These are phyloP conservation scores for Daldinia grandis DNA, from an alignment of 495 filamentous ascomycete species.

Conservation along the genomic window DNA sequence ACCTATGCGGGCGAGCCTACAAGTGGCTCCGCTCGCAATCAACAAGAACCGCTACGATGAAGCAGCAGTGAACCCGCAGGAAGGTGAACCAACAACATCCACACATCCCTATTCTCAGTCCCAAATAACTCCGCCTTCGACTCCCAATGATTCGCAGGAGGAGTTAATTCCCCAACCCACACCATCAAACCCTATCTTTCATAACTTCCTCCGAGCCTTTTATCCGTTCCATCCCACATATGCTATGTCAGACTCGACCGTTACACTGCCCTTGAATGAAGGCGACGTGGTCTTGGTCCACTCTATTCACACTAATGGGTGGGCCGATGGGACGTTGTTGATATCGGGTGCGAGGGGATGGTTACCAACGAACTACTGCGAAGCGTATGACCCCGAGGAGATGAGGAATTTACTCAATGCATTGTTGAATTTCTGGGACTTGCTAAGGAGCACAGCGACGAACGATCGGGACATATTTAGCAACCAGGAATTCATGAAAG, in stretches of 20 bases:
- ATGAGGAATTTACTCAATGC: slow-evolving; percentile 88
- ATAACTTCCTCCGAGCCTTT: slow-evolving; percentile 96
- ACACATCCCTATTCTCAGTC: slow-evolving; percentile 56
- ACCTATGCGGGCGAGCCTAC: slow-evolving; percentile 64
- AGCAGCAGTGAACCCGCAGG: slow-evolving; percentile 52
- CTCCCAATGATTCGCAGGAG: slow-evolving; percentile 70
- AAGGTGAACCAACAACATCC: slow-evolving; percentile 48
- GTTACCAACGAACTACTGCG: slow-evolving; percentile 98
- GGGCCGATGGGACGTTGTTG: slow-evolving; percentile 97
- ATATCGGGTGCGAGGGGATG: slow-evolving; percentile 89
- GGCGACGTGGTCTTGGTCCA: slow-evolving; percentile 95
- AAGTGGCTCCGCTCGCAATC: slow-evolving; percentile 79
- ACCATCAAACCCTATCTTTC: slow-evolving; percentile 71
- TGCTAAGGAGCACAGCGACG: slow-evolving; percentile 73
- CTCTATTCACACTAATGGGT: slow-evolving; percentile 97
- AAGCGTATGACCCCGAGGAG: slow-evolving; percentile 85
- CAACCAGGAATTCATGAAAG: slow-evolving; percentile 89
- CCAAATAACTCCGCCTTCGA: slow-evolving; percentile 77
- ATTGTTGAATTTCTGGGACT: slow-evolving; percentile 90
- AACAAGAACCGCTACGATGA: slow-evolving; percentile 67
- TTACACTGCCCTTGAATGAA: slow-evolving; percentile 86
- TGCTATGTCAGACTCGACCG: slow-evolving; percentile 72
- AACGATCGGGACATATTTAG: slow-evolving; percentile 75
- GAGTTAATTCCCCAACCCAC: slow-evolving; percentile 60
- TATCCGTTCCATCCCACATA: slow-evolving; percentile 88